Percentiles rank a stretch among this genome's conserved stretches.
Conservation (phyloP, 306 rosid species). For the Argentina anserina region DNA sequence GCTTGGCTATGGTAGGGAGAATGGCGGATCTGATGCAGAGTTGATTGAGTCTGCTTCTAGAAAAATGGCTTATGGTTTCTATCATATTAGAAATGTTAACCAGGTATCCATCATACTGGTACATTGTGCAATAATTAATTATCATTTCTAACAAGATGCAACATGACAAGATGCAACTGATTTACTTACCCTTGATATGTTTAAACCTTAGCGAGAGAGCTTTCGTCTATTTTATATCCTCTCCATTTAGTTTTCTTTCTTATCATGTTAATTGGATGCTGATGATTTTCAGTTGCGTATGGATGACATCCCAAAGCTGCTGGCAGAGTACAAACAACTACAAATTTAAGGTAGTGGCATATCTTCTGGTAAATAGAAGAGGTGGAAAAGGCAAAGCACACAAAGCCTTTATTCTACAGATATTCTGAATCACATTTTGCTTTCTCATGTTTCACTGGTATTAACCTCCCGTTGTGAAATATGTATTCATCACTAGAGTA, state of each 20-base stretch:
- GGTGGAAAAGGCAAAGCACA: background rate
- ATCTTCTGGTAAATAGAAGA: background rate
- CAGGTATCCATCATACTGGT: conserved; percentile 52
- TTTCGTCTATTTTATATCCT: background rate
- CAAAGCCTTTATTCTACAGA: background rate
- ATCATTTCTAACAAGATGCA: no score
- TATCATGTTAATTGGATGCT: background rate
- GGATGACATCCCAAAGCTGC: conserved; percentile 76
- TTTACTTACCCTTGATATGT: background rate
- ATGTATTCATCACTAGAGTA: background rate
- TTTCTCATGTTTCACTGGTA: background rate
- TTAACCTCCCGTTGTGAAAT: background rate
- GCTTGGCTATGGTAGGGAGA: conserved; percentile 38
- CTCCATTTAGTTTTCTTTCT: conserved; percentile 9
- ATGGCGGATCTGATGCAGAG: conserved; percentile 38
- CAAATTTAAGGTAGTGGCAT: conserved; percentile 18
- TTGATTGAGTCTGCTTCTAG: conserved; percentile 31
- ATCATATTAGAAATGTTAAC: conserved; percentile 59
- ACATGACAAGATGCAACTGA: background rate
- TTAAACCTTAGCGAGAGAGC: background rate
- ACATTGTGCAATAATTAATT: background rate
- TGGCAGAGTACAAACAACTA: conserved; percentile 69
- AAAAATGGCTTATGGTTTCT: conserved; percentile 47
- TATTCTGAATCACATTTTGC: background rate
- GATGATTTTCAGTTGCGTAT: conserved; percentile 64